phyloP scores from a whole-genome alignment of 768 basidiomycete genomes.

The Suillus americanus region DNA sequence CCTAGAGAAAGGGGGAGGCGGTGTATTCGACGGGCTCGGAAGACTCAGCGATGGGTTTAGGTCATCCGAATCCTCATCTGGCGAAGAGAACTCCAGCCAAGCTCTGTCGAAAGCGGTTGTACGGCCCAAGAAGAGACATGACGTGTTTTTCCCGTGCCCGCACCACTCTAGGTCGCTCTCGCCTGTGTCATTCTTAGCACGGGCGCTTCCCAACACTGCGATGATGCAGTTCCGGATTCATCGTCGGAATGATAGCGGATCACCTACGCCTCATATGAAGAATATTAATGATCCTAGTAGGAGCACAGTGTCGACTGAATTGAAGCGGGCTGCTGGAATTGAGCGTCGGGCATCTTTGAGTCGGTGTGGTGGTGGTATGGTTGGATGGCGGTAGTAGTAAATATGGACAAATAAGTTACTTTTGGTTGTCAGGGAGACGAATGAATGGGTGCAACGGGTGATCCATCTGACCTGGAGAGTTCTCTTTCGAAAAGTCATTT shows the following conservation, averaged over 20 bases:
- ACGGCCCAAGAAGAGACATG: conserved; percentile 21
- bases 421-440: conserved; percentile 2
- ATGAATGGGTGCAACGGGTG: not conserved
- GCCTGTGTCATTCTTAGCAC: conserved; percentile 13
- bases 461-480: not conserved
- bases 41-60: conserved; percentile 28
- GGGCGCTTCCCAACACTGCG: conserved; percentile 6
- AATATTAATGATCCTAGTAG: conserved; percentile 20
- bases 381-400: conserved; percentile 17
- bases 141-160: conserved; percentile 29
- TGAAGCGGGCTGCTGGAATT: conserved; percentile 28
- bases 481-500: conserved; percentile 1
- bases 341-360: conserved; percentile 24
- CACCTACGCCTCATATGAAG: conserved; percentile 21
- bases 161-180: conserved; percentile 1
- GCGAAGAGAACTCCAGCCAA: not conserved
- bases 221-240: conserved; percentile 14
- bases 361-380: conserved; percentile 1
- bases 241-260: conserved; percentile 13
- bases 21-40: conserved; percentile 28
- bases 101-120: conserved; percentile 16
- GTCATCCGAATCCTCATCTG: not conserved
- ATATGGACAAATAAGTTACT: conserved; percentile 8
- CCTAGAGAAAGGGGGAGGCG: conserved; percentile 24
- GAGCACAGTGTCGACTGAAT: conserved; percentile 28